These are phyloP conservation scores for Neurospora crassa DNA, from an alignment of 2,329 filamentous ascomycete genomes.

Conservation along the genomic window DNA sequence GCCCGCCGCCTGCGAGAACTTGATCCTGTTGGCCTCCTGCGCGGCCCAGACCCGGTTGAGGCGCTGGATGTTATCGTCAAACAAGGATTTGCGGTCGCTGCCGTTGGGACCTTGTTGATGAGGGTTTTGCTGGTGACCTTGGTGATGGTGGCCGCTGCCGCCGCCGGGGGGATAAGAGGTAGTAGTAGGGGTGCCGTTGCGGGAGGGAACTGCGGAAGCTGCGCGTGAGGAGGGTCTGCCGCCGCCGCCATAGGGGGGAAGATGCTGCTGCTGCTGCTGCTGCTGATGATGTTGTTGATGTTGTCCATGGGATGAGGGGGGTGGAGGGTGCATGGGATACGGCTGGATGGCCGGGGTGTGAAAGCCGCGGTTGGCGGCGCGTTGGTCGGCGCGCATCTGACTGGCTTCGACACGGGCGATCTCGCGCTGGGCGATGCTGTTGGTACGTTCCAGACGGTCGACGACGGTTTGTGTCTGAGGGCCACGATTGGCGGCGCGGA, in stretches of 20 bases:
- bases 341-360: slow-evolving; percentile 16
- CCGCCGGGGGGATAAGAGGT: neutral
- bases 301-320: neutral
- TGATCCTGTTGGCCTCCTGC: slow-evolving; percentile 39
- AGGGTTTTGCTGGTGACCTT: neutral
- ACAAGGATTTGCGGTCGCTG: slow-evolving; percentile 18
- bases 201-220: neutral
- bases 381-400: slow-evolving; percentile 40
- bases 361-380: slow-evolving; percentile 31
- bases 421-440: slow-evolving; percentile 40
- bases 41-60: slow-evolving; percentile 47
- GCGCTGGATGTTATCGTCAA: slow-evolving; percentile 41
- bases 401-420: slow-evolving; percentile 41
- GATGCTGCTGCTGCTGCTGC: neutral
- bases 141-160: neutral
- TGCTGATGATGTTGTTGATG: neutral
- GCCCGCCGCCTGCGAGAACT: slow-evolving; percentile 36
- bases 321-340: slow-evolving; percentile 13
- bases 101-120: neutral
- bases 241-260: neutral
- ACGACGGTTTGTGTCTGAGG: slow-evolving; percentile 9
- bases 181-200: neutral
- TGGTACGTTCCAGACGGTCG: slow-evolving; percentile 36
- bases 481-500: slow-evolving; percentile 25
- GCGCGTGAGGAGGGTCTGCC: neutral